Base-by-base conservation (phyloP, 1,284 basidiomycete species). In the Leccinum pachyderme region DNA sequence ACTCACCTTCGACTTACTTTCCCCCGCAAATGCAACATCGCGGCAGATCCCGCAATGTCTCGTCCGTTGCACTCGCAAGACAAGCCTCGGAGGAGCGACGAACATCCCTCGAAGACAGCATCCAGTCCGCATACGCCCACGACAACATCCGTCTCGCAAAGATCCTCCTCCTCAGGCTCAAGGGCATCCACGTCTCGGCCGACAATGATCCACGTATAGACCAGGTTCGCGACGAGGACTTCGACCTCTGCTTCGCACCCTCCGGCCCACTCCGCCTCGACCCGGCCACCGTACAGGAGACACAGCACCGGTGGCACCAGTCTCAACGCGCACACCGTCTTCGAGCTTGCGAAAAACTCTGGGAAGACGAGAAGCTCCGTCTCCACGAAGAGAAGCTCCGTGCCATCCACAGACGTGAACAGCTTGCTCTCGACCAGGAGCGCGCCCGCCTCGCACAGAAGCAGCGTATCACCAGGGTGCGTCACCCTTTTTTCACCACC, bases 111-210 rank as follows among this genome's bases (percentile, higher is more conserved):
- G 76, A 81, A 50, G 84, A 86, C 73, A 82, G 82, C 67, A 77
- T 86, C 46, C 83, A 86, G 63, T 73, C 78, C 61, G 85, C 85
- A 6, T 86, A 86, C 62, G 82, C 84, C 0, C 73, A 77, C 54
- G 84, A 86, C 65, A 74, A 87, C 72, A 79, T 87, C 57, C 82
- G 81, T 56, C 77, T 81, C 55, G 83, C 85, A 41, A 84, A 83
- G 72, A 74, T 82, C 29, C 76, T 87, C 24, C 75, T 84, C 13
- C 72, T 87, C 52, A 77, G 78, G 35, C 78, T 86, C 59, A 79
- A 81, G 56, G 84, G 83, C 57, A 77, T 85, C 52, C 77, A 83
- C 53, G 79, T 85, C 62, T 74, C 76, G 12, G 75, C 75, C 18
- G 80, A 83, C 64, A 69, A 78, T 55, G 84, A 86, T 68, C 83